Base-by-base conservation (phyloP, 139 green algal genomes). In the Limnomonas spitsbergensis region DNA sequence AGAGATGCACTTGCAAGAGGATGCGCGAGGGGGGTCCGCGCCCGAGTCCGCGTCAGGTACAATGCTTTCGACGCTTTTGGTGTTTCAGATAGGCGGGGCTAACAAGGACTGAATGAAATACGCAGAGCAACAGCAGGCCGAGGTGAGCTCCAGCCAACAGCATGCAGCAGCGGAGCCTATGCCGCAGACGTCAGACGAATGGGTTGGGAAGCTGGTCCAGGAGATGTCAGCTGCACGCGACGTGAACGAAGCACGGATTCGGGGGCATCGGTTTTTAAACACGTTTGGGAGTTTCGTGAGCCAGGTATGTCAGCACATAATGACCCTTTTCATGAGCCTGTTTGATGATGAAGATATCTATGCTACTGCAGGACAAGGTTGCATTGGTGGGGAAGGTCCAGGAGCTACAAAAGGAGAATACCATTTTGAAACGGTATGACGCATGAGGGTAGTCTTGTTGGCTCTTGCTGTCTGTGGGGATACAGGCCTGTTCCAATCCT, bases 341-440 rank as follows among this genome's bases (percentile, higher is more conserved):
- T n/a, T n/a, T n/a, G n/a, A n/a, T n/a, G n/a, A n/a, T n/a, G n/a
- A n/a, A n/a, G n/a, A n/a, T n/a, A n/a, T n/a, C n/a, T n/a, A n/a
- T n/a, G n/a, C n/a, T n/a, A n/a, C n/a, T n/a, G 9, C 61, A 72
- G 61, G 61, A 72, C n/a, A 72, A 40, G 9, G 68, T 6, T 47
- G 14, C 4, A 32, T 32, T 74, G 35, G n/a, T 53, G 68, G 68
- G 6, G 39, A 61, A 66, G 31, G 32, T 79, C 26, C 34, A 53
- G 32, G 74, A 79, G 27, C 3, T 73, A 37, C 53, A 53, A 24
- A 61, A 80, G 72, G 82, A 82, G 83, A 88, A 94, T 68, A 69
- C 69, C 2, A 90, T 97, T 52, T 80, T 97, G 4, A 97, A 97
- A 83, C 88, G 91, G 47, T 61, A n/a, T n/a, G n/a, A n/a, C n/a